Conservation (phyloP, 768 basidiomycete genomes). For the Lyophyllum decastes region DNA sequence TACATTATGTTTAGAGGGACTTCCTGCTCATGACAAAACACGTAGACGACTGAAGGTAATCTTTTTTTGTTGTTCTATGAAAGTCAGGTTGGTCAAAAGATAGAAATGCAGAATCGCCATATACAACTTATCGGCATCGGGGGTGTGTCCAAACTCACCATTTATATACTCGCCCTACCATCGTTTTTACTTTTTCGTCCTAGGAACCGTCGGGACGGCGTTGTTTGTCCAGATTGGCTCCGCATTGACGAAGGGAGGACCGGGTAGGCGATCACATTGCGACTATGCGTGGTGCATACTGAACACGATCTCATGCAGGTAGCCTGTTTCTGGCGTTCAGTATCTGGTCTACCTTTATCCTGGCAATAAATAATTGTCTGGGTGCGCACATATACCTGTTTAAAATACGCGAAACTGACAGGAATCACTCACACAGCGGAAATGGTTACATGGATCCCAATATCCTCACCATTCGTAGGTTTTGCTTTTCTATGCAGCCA, state of each 20-base stretch:
- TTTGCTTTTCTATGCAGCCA: not conserved
- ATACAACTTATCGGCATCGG: constrained; percentile 55
- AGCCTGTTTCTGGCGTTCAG: constrained; percentile 53
- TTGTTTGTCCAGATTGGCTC: constrained; percentile 75
- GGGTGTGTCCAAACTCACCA: constrained; percentile 28
- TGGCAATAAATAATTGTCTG: constrained; percentile 50
- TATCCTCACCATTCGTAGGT: constrained; percentile 72
- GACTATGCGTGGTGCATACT: not conserved
- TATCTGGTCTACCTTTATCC: constrained; percentile 49
- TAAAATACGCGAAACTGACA: not conserved
- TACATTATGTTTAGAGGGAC: constrained; percentile 13
- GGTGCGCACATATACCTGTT: constrained; percentile 24
- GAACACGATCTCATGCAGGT: constrained; percentile 23
- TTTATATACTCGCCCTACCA: not conserved
- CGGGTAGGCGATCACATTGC: constrained; percentile 41
- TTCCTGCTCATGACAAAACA: constrained; percentile 31
- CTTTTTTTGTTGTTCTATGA: not conserved
- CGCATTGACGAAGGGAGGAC: constrained; percentile 61
- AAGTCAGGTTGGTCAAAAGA: not conserved
- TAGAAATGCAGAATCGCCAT: constrained; percentile 40
- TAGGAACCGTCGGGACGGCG: constrained; percentile 75
- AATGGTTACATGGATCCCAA: constrained; percentile 83
- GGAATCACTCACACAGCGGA: constrained; percentile 51
- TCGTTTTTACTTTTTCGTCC: constrained; percentile 2
- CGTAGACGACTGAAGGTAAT: constrained; percentile 40